These are phyloP conservation scores for Citrus glauca DNA, from an alignment of 345 rosid genomes.

Conservation along the genomic window DNA sequence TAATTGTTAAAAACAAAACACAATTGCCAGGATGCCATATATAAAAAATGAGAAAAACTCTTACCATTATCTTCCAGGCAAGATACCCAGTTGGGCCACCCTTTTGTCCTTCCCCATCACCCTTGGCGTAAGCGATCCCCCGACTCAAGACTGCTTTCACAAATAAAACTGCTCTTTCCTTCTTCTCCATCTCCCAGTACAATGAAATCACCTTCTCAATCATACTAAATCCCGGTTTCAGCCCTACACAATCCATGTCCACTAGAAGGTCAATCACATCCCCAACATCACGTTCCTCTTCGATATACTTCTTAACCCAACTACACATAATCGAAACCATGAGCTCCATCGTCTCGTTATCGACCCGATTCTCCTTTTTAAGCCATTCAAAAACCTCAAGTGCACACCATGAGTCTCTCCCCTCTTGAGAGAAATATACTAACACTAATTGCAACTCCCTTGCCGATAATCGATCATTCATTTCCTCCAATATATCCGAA, in stretches of 20 bases:
- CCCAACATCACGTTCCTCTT: conserved; percentile 49
- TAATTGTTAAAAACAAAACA: background rate
- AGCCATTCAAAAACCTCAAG: conserved; percentile 96
- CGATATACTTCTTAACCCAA: conserved; percentile 78
- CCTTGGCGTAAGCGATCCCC: conserved; percentile 39
- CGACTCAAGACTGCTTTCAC: conserved; percentile 68
- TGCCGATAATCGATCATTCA: conserved; percentile 77
- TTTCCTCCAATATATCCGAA: conserved; percentile 78
- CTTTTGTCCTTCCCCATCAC: conserved; percentile 49
- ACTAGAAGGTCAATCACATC: conserved; percentile 74
- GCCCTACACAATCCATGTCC: conserved; percentile 91
- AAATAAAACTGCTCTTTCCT: conserved; percentile 55
- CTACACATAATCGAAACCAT: conserved; percentile 91
- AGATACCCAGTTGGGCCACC: conserved; percentile 93
- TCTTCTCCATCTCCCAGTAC: conserved; percentile 77
- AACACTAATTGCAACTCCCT: conserved; percentile 75
- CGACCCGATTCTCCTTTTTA: conserved; percentile 73
- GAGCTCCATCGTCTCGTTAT: conserved; percentile 86
- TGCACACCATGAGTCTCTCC: conserved; percentile 95
- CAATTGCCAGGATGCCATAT: background rate
- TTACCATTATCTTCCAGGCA: conserved; percentile 95
- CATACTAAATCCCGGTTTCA: conserved; percentile 87
- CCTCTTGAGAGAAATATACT: conserved; percentile 92
- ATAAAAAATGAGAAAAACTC: conserved; percentile 2
- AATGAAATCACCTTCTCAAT: conserved; percentile 86